A percentile compares a stretch with the other conserved stretches of the same genome.
phyloP scores from a whole-genome alignment of 2,329 filamentous ascomycete genomes.

The Pseudogymnoascus pannorum region DNA sequence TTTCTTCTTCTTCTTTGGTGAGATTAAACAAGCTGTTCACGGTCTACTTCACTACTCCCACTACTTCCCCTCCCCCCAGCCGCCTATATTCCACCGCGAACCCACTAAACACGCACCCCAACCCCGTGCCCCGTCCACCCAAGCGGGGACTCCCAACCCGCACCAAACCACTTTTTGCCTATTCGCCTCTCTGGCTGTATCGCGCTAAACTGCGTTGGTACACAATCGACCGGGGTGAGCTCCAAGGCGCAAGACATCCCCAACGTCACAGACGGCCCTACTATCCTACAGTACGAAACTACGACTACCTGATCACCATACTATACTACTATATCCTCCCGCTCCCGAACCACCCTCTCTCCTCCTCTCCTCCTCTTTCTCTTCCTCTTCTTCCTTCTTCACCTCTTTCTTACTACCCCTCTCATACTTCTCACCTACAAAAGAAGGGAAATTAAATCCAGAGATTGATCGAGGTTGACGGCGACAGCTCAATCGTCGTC shows the following conservation, averaged over 20 bases:
- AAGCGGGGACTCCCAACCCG: too few species aligned
- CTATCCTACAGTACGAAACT: neutral
- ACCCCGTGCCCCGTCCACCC: neutral
- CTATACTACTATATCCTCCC: neutral
- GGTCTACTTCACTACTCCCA: neutral
- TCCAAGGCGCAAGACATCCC: neutral
- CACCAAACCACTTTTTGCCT: too few species aligned
- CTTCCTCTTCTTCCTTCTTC: neutral
- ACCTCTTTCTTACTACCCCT: neutral
- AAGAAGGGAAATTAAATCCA: neutral
- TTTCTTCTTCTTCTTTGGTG: neutral
- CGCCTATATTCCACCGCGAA: neutral
- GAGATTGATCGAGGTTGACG: neutral
- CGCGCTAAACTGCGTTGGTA: too few species aligned
- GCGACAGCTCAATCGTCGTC: neutral
- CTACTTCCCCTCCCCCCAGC: neutral
- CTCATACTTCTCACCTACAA: neutral
- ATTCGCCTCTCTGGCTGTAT: too few species aligned
- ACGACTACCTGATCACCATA: neutral
- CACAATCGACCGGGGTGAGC: neutral
- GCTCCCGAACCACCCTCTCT: neutral
- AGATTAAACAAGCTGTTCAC: neutral
- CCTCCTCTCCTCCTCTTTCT: too few species aligned
- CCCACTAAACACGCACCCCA: neutral
- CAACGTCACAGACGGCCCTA: neutral